These are phyloP conservation scores for Potentilla sterilis DNA, from an alignment of 306 rosid genomes.

Conservation along the genomic window DNA sequence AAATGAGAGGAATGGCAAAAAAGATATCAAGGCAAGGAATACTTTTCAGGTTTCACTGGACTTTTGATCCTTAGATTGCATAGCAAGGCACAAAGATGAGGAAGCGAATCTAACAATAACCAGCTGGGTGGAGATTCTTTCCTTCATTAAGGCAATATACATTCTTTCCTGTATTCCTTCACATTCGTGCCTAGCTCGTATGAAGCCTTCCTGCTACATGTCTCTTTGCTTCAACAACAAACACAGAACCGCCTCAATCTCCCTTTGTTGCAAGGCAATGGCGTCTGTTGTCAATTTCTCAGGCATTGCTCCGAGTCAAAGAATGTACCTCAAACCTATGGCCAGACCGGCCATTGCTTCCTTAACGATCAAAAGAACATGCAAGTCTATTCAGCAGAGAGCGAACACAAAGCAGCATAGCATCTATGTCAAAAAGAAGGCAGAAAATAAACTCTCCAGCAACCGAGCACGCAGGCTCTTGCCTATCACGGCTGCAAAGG, in stretches of 20 bases:
- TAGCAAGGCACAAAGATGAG: constrained; percentile 32
- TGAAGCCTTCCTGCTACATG: neutral
- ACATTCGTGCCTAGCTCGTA: neutral
- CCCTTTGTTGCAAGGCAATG: constrained; percentile 20
- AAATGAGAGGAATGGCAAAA: neutral
- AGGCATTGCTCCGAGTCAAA: constrained; percentile 24
- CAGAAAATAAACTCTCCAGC: constrained; percentile 9
- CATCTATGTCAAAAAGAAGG: constrained; percentile 21
- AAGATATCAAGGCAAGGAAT: too few species aligned
- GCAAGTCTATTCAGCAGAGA: constrained; percentile 22
- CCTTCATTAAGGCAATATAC: constrained; percentile 34
- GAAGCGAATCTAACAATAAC: constrained; percentile 20
- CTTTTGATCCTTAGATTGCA: constrained; percentile 53
- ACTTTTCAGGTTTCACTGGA: neutral
- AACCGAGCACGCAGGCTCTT: neutral
- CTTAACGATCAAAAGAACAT: constrained; percentile 20
- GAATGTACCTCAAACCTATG: constrained; percentile 18
- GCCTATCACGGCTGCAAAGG: constrained; percentile 25
- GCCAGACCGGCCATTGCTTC: constrained; percentile 16
- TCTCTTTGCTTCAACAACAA: neutral
- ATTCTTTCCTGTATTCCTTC: constrained; percentile 39
- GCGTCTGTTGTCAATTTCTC: constrained; percentile 27
- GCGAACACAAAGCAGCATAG: constrained; percentile 6
- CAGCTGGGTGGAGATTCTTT: constrained; percentile 29
- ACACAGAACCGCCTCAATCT: neutral